Base-by-base conservation (phyloP, 805 yeast genomes). In the Henningerozyma blattae region DNA sequence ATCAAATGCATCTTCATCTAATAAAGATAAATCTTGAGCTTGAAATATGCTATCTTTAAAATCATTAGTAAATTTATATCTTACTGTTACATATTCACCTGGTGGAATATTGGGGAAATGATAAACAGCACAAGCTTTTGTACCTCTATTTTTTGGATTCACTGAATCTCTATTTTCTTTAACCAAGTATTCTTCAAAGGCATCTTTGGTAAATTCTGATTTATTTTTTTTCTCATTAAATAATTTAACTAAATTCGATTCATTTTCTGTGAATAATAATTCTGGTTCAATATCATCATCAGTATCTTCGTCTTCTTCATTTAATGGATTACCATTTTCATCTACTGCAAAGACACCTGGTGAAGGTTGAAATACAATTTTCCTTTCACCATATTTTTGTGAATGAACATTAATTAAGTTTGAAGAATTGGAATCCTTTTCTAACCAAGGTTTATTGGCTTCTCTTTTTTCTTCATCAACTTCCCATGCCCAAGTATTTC, bases 401-500 rank as follows among this genome's bases (percentile, higher is more conserved):
- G 80, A 91, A 33, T 71, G 65, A 28, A 84, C 62, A 47, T 70
- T 66, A 33, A 85, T 64, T 26, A 75, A 61, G 37, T 64, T 62
- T 22, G 59, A 61, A 26, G 63, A 52, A n/a, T 39, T 33, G 3
- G 29, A 14, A 22, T 61, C 62, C 31, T 61, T 54, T 16, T 56
- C 58, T 13, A 54, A 47, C 10, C 86, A 85, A 35, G 64, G 63
- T 35, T 63, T 62, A 29, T 59, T 51, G 27, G 58, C 59, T 37
- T 70, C 75, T 39, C 68, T 61, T 13, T 32, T 22, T 25, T 39
- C 38, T 12, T 24, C 14, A 6, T 24, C 27, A 24, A 12, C 27
- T 30, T 86, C 84, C 95, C 95, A 86, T n/a, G 79, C 63, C 96
- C 96, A 86, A 13, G 91, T 82, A 59, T 86, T 86, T 61, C 95